Evolutionary conservation across 2,329 filamentous ascomycete species (phyloP).

Genomic region (Pseudocercospora ulei): DNA sequence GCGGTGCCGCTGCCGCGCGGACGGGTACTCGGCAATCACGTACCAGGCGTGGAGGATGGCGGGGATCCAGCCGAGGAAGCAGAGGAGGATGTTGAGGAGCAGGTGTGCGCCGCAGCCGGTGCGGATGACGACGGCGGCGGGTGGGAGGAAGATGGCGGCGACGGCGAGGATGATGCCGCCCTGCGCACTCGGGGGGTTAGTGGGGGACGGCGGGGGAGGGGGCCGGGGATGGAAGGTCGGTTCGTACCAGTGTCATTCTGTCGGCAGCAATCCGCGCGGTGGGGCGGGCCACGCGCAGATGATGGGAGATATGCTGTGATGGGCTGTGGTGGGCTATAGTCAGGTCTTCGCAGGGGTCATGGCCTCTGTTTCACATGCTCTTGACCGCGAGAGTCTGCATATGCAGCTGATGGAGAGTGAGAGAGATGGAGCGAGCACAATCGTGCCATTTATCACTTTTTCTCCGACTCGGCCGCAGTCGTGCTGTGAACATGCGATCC

Average conservation of each 20-base stretch:
- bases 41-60: constrained; percentile 18
- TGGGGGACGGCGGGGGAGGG: neutral
- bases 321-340: neutral
- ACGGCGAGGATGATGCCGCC: constrained; percentile 20
- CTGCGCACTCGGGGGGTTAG: constrained; percentile 12
- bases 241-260: constrained; percentile 14
- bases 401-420: constrained; percentile 3
- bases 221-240: neutral
- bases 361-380: neutral
- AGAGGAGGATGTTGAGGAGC: constrained; percentile 76
- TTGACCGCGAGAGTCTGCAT: constrained; percentile 1
- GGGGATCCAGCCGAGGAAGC: constrained; percentile 54
- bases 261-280: neutral
- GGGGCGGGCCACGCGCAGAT: neutral
- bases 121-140: constrained; percentile 83
- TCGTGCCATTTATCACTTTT: neutral
- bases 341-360: constrained; percentile 1
- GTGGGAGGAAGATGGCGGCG: constrained; percentile 50
- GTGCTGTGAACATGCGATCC: neutral
- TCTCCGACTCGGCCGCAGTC: no score
- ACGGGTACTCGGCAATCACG: constrained; percentile 19
- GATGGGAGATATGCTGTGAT: constrained; percentile 5
- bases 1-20: constrained; percentile 14
- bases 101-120: constrained; percentile 72
- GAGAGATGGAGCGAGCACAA: neutral